Evolutionary conservation across 228 moss, liverwort and hornwort species (phyloP).

Genomic region (Sphagnum fallax): DNA sequence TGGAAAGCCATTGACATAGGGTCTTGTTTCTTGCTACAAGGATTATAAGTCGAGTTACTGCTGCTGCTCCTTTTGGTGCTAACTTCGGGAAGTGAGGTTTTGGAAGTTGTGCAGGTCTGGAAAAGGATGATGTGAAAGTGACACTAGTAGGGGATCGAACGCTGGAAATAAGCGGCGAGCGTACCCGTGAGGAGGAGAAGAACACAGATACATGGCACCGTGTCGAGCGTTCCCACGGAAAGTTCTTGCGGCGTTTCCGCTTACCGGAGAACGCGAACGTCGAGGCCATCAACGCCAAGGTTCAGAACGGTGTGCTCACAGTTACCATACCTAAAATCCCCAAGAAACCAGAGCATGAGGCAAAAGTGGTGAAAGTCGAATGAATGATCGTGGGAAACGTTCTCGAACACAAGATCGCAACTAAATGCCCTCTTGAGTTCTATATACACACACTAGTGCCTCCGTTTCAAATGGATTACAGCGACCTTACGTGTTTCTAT

Average conservation of each 20-base stretch:
- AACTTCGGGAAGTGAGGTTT: neutral
- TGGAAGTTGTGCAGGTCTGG: conserved; percentile 4
- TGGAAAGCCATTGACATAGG: too few relatives aligned
- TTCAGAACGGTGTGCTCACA: conserved; percentile 5
- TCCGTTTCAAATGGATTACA: too few relatives aligned
- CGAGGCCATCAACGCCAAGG: neutral
- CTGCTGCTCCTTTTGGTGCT: too few relatives aligned
- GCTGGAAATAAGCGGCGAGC: conserved; percentile 6
- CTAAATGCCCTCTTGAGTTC: too few relatives aligned
- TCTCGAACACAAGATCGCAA: too few relatives aligned
- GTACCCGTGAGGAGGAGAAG: conserved; percentile 1
- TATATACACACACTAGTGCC: too few relatives aligned
- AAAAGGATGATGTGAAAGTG: conserved; percentile 7
- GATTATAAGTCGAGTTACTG: too few relatives aligned
- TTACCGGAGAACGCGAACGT: neutral
- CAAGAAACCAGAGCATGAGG: neutral
- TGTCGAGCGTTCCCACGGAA: conserved; percentile 1
- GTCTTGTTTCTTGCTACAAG: too few relatives aligned
- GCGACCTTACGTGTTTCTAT: too few relatives aligned
- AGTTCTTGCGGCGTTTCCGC: conserved; percentile 3
- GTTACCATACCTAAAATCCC: conserved; percentile 4
- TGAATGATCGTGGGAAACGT: too few relatives aligned
- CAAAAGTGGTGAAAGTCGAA: too few relatives aligned
- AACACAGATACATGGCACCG: conserved; percentile 2
- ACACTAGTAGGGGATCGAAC: neutral